Evolutionary conservation across 2,329 filamentous ascomycete genomes (phyloP).

Genomic region (Epichloe sibirici): DNA sequence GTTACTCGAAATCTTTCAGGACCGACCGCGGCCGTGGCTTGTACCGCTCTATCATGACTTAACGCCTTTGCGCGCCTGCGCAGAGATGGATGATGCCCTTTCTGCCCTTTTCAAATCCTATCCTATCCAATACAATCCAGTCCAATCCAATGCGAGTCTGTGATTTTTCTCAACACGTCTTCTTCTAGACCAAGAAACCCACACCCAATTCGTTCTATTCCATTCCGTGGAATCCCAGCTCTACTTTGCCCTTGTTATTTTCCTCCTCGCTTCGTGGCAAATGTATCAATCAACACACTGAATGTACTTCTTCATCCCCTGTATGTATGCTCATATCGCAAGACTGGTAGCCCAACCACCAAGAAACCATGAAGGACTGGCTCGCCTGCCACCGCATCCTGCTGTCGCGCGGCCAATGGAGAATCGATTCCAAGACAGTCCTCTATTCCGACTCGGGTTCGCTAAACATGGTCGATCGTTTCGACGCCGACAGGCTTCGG

Average conservation of each 20-base stretch:
- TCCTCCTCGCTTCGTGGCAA: not conserved
- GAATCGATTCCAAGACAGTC: slow-evolving; percentile 4
- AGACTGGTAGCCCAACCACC: not conserved
- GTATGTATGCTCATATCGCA: not conserved
- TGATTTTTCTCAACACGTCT: not conserved
- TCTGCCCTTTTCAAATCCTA: not conserved
- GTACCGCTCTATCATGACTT: slow-evolving; percentile 17
- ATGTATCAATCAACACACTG: not conserved
- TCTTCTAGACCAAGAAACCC: not conserved
- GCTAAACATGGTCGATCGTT: slow-evolving; percentile 25
- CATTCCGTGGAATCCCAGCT: too few species aligned
- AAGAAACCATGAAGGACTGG: not conserved
- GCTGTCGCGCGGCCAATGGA: slow-evolving; percentile 1
- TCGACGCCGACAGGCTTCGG: slow-evolving; percentile 25
- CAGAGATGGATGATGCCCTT: not conserved
- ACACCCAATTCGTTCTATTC: too few species aligned
- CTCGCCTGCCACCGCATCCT: not conserved
- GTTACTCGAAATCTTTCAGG: not conserved
- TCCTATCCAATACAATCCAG: not conserved
- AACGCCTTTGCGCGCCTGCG: slow-evolving; percentile 11
- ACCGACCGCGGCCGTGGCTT: slow-evolving; percentile 1
- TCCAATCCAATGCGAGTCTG: slow-evolving; percentile 4
- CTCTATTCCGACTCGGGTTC: slow-evolving; percentile 21
- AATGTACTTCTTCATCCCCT: not conserved
- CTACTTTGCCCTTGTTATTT: not conserved